Conservation (phyloP, 129 eudicot genomes). For the Rutidosis leptorrhynchoides region DNA sequence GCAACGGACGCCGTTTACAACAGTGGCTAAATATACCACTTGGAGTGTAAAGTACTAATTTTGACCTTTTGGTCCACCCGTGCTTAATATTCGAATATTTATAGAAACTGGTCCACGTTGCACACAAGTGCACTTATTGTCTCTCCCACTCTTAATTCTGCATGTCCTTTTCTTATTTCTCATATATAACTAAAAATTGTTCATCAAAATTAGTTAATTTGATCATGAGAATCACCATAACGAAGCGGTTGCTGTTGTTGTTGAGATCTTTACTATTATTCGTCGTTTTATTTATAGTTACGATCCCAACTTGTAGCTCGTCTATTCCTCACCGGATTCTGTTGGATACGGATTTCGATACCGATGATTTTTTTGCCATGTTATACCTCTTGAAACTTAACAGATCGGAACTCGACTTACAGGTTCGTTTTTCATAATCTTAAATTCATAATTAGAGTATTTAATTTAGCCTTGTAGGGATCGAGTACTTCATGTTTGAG, state of each 20-base stretch:
- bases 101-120: slow-evolving; percentile 14
- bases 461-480: background rate
- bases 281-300: slow-evolving; percentile 11
- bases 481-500: background rate
- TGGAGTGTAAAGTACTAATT: background rate
- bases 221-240: background rate
- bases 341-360: slow-evolving; percentile 68
- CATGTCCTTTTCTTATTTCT: background rate
- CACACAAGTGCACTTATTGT: background rate
- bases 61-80: slow-evolving; percentile 27
- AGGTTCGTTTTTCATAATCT: slow-evolving; percentile 37
- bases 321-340: slow-evolving; percentile 49
- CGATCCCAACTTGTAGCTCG: slow-evolving; percentile 1
- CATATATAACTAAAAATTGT: background rate
- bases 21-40: background rate
- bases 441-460: background rate
- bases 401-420: slow-evolving; percentile 50
- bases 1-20: no score
- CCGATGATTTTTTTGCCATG: slow-evolving; percentile 62
- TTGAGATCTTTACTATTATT: background rate
- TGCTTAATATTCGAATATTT: slow-evolving; percentile 15
- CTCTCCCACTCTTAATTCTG: background rate
- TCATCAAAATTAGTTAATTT: background rate
- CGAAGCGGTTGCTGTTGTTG: slow-evolving; percentile 5
- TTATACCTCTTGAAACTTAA: slow-evolving; percentile 70